phyloP scores from a whole-genome alignment of 805 yeast genomes.

The Kuraishia ogatae region DNA sequence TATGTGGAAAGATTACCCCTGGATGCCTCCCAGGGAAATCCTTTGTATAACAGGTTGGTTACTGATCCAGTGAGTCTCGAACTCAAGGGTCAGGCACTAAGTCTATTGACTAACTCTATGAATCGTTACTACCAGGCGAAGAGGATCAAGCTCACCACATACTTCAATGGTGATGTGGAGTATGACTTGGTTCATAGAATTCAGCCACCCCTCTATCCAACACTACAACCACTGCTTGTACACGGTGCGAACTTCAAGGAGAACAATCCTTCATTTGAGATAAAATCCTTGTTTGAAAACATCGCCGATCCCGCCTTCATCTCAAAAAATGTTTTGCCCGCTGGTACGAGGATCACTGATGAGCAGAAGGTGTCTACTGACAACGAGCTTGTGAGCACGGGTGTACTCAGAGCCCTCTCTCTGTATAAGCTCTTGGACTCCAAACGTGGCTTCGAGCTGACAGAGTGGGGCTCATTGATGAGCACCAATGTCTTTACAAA shows the following conservation, averaged over 20 bases:
- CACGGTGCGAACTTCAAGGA: conserved; percentile 14
- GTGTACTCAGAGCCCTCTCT: conserved; percentile 43
- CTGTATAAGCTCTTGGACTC: conserved; percentile 39
- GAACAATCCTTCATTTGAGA: conserved; percentile 22
- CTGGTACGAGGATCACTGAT: neutral
- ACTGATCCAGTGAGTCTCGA: conserved; percentile 34
- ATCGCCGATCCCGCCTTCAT: conserved; percentile 13
- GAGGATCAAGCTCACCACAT: conserved; percentile 40
- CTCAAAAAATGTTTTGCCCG: neutral
- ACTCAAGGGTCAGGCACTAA: conserved; percentile 53
- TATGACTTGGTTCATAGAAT: conserved; percentile 41
- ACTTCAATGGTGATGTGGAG: conserved; percentile 13
- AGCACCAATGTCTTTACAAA: conserved; percentile 20
- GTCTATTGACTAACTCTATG: conserved; percentile 60
- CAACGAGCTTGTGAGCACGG: conserved; percentile 50
- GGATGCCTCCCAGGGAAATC: conserved; percentile 47
- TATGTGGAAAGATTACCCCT: conserved; percentile 56
- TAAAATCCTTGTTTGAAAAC: conserved; percentile 20
- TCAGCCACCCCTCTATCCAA: conserved; percentile 42
- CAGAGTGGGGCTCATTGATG: conserved; percentile 44
- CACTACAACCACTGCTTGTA: conserved; percentile 24
- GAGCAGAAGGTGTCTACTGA: conserved; percentile 18
- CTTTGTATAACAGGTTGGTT: conserved; percentile 50
- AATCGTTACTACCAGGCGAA: conserved; percentile 82
- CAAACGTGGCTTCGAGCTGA: conserved; percentile 30